Base-by-base conservation (phyloP, 495 filamentous ascomycete genomes). In the Diplogelasinospora grovesii region DNA sequence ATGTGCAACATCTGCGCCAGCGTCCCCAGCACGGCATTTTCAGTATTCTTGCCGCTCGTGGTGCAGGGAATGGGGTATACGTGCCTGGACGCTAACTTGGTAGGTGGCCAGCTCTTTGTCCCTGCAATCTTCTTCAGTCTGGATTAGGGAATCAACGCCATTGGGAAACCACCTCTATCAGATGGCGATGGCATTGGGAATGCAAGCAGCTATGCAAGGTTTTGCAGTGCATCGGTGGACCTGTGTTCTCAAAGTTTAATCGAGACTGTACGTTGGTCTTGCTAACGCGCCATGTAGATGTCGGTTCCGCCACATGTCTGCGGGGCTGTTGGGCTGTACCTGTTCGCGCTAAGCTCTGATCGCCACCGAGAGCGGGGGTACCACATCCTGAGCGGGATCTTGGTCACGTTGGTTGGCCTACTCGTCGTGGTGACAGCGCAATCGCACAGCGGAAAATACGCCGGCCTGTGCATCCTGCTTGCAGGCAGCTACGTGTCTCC, bases 21-120 rank as follows among this genome's bases (percentile, higher is more conserved):
- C 16, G 60, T 80, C 20, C 74, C 75, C 3, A 56, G 56, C 8
- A 67, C 59, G 5, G 76, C 73, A 21, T 79, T 80, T 41, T 52
- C 57, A 5, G 60, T 80, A 25, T 80, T 80, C 58, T 54, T 80
- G 21, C 76, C 77, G 3, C 53, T 79, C 8, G 69, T 80, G 14
- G 57, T 57, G 33, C 36, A 56, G 38, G 65, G 61, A 0, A 58
- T 70, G 44, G 65, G 65, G 7, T 64, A 59, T 39, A 58, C 63
- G 8, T 39, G 67, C 2, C 54, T 72, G 5, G 50, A 61, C 6
- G 65, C 73, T 14, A 79, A 79, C 44, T 59, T 78, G 41, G 52
- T 55, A 27, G 26, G 52, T 16, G 4, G n/a, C n/a, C n/a, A n/a
- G n/a, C n/a, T n/a, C n/a, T n/a, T n/a, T n/a, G n/a, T n/a, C n/a